Evolutionary conservation across 805 yeast genomes (phyloP), one percentile per base, ranked within the genome.

Genomic region (Ogataea allantospora): DNA sequence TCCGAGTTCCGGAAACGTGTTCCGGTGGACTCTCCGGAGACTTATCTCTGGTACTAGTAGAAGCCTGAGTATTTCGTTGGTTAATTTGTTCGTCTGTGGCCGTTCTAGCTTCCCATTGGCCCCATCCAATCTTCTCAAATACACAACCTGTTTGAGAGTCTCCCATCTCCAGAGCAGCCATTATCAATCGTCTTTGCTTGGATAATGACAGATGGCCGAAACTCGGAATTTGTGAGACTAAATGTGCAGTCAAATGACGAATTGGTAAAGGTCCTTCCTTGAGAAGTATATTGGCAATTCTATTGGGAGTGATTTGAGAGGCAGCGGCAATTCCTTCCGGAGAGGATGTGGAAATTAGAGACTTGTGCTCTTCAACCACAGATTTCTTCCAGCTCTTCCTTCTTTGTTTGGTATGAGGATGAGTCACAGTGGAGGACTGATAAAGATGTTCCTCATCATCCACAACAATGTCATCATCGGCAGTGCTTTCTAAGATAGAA

Each of bases 91-190:
- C 62, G 5, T 34, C 42, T 2, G 53, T 30, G 5, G 56, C 77
- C 33, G 67, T 65, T 51, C 79, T 73, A 3, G 89, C 95, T 16
- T 84, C 84, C 98, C 98, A 89, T 60, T 89, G 95, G 43, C 98
- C 98, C 98, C 98, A 89, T 15, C 97, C 96, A 21, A 89, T 88
- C 64, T 89, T 89, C 55, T 88, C 95, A 64, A 89, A 89, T 11
- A 83, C 76, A 28, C 84, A 80, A 41, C 73, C 71, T 39, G 77
- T 80, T 27, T 60, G 67, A 1, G 70, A 49, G 52, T 79, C 86
- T 7, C 85, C 83, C 47, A 77, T 74, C 51, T 88, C 96, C 63
- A 89, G 73, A 26, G 89, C 93, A 10, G 88, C 79, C 82, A 89
- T 89, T 20, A 89, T 89, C 40, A 89, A 72, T 43, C 97, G 71